phyloP scores from a whole-genome alignment of 2,329 filamentous ascomycete species.

The Cladosporium sp. region DNA sequence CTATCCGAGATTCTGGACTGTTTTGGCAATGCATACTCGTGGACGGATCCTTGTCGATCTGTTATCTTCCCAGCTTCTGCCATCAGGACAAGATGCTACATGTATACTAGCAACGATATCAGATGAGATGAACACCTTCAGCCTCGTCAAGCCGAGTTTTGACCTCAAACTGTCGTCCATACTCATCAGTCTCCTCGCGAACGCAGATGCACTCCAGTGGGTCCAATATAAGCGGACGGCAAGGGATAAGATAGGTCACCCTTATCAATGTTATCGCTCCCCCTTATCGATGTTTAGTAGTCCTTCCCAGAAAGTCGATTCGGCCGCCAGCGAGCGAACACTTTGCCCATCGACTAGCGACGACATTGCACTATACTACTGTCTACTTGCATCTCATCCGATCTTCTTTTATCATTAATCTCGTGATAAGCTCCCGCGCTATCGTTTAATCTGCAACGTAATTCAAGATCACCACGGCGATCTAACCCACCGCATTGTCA shows the following conservation, averaged over 20 bases:
- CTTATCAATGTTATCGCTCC: constrained; percentile 5
- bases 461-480: constrained; percentile 75
- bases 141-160: neutral
- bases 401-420: neutral
- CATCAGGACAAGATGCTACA: neutral
- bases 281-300: constrained; percentile 11
- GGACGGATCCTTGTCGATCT: constrained; percentile 12
- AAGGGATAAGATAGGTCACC: constrained; percentile 14
- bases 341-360: neutral
- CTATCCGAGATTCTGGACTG: neutral
- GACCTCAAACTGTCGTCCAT: neutral
- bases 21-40: neutral
- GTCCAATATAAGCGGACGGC: neutral
- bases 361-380: constrained; percentile 55
- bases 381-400: neutral
- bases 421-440: neutral
- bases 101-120: neutral
- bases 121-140: neutral
- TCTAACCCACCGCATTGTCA: neutral
- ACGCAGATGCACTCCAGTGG: neutral
- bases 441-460: constrained; percentile 52
- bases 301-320: constrained; percentile 12
- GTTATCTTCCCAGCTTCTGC: neutral
- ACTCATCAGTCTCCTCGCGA: neutral
- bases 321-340: neutral